Evolutionary conservation across 2,329 filamentous ascomycete species (phyloP).

Genomic region (Ophiocordyceps camponoti-rufipedis): DNA sequence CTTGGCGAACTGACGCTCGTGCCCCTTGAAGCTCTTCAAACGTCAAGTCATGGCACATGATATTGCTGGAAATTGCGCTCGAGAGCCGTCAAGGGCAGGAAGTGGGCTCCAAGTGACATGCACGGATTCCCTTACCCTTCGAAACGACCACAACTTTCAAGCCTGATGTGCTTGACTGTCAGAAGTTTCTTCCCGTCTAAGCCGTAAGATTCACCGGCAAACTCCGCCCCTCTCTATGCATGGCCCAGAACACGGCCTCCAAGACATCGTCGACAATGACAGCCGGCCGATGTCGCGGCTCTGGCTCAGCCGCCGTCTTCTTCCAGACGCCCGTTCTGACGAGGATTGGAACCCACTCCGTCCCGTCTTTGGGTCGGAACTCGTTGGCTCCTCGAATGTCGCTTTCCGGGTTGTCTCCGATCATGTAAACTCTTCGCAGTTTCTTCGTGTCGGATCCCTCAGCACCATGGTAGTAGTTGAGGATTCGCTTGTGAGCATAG

Average conservation of each 20-base stretch:
- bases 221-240: slow-evolving; percentile 34
- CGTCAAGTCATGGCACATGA: too few species aligned
- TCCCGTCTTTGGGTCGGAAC: slow-evolving; percentile 46
- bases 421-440: slow-evolving; percentile 76
- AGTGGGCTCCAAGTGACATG: too few species aligned
- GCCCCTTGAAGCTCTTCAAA: too few species aligned
- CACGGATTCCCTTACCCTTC: too few species aligned
- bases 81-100: too few species aligned
- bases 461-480: slow-evolving; percentile 25
- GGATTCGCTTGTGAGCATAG: slow-evolving; percentile 57
- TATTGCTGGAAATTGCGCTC: too few species aligned
- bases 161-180: neutral
- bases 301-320: slow-evolving; percentile 17
- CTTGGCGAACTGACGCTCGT: too few species aligned
- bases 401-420: slow-evolving; percentile 77
- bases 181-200: neutral
- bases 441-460: slow-evolving; percentile 5
- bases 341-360: slow-evolving; percentile 60
- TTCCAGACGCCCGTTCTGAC: slow-evolving; percentile 66
- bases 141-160: too few species aligned
- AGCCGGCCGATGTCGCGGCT: slow-evolving; percentile 42
- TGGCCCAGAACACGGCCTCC: slow-evolving; percentile 59
- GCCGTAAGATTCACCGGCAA: slow-evolving; percentile 8
- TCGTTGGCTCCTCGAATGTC: slow-evolving; percentile 80
- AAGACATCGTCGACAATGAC: slow-evolving; percentile 57